Evolutionary conservation across 2,329 filamentous ascomycete genomes (phyloP).

Genomic region (Lizonia empirigonia): DNA sequence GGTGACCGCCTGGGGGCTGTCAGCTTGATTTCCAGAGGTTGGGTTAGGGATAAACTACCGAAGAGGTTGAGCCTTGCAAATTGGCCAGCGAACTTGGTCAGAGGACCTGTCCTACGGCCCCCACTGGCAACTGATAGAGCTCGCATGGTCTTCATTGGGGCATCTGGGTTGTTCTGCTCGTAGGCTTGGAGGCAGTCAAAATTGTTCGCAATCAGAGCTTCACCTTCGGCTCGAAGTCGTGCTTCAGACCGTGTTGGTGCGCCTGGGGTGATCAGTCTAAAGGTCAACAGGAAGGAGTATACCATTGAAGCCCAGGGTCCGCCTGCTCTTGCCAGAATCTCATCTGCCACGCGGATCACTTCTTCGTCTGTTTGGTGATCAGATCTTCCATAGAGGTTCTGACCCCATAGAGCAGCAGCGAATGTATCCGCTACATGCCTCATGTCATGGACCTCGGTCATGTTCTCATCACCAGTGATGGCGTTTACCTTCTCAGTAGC

Average conservation of each 20-base stretch:
- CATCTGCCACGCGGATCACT: background rate
- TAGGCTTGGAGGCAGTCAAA: slow-evolving; percentile 1
- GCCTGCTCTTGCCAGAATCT: slow-evolving; percentile 1
- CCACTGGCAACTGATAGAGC: slow-evolving; percentile 2
- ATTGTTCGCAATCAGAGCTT: background rate
- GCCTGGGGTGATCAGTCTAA: slow-evolving; percentile 3
- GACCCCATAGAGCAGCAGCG: slow-evolving; percentile 7
- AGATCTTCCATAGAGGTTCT: slow-evolving; percentile 5
- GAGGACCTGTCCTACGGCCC: background rate
- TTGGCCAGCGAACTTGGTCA: background rate
- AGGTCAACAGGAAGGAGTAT: slow-evolving; percentile 6
- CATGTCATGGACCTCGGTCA: background rate
- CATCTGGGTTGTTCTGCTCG: background rate
- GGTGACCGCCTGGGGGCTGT: slow-evolving; percentile 3
- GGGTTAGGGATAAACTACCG: background rate
- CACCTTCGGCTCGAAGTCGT: background rate
- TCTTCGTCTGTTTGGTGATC: background rate
- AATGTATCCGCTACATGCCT: slow-evolving; percentile 5
- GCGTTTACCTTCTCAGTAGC: background rate
- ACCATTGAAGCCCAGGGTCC: slow-evolving; percentile 7
- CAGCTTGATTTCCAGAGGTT: background rate
- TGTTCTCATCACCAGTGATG: background rate
- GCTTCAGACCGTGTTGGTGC: slow-evolving; percentile 4
- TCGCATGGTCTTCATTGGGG: slow-evolving; percentile 7
- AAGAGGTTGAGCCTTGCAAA: slow-evolving; percentile 6